These are phyloP conservation scores for Aechmea fasciata DNA, from an alignment of 176 grass and related monocot genomes.

Conservation along the genomic window DNA sequence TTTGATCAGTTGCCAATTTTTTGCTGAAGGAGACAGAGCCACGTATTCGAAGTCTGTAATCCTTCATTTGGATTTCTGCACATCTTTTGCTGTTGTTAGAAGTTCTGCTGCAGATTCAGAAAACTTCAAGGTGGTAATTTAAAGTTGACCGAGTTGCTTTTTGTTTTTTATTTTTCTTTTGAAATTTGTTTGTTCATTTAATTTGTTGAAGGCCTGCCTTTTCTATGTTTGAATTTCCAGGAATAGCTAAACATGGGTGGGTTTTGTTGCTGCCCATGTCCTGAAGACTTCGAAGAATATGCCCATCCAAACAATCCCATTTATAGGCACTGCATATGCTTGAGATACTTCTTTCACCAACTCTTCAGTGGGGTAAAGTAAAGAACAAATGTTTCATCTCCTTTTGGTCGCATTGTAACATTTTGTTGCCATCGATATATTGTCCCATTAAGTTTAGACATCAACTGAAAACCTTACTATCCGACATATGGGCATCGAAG, in stretches of 20 bases:
- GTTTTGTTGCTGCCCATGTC: slow-evolving; percentile 64
- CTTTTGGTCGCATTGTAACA: not conserved
- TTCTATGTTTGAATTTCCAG: slow-evolving; percentile 6
- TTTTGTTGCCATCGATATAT: too few relatives aligned
- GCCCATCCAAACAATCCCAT: slow-evolving; percentile 65
- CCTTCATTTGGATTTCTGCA: not conserved
- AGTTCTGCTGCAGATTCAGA: not conserved
- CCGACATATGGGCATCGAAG: too few relatives aligned
- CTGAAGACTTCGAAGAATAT: slow-evolving; percentile 70
- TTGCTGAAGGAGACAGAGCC: not conserved
- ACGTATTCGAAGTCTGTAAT: not conserved
- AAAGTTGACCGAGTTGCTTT: not conserved
- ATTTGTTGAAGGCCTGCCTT: not conserved
- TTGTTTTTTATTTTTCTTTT: not conserved
- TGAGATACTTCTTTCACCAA: slow-evolving; percentile 66
- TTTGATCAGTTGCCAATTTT: not conserved
- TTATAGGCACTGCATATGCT: slow-evolving; percentile 57
- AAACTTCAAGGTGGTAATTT: slow-evolving; percentile 6
- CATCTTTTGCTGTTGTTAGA: not conserved
- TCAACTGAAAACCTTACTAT: too few relatives aligned
- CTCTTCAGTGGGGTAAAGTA: slow-evolving; percentile 73
- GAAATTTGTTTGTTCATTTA: slow-evolving; percentile 11
- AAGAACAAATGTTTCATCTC: not conserved
- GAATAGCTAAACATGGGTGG: slow-evolving; percentile 49
- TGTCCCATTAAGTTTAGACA: too few relatives aligned